These are phyloP conservation scores for Edaphochlamys debaryana DNA, from an alignment of 139 green algal genomes.

Conservation along the genomic window DNA sequence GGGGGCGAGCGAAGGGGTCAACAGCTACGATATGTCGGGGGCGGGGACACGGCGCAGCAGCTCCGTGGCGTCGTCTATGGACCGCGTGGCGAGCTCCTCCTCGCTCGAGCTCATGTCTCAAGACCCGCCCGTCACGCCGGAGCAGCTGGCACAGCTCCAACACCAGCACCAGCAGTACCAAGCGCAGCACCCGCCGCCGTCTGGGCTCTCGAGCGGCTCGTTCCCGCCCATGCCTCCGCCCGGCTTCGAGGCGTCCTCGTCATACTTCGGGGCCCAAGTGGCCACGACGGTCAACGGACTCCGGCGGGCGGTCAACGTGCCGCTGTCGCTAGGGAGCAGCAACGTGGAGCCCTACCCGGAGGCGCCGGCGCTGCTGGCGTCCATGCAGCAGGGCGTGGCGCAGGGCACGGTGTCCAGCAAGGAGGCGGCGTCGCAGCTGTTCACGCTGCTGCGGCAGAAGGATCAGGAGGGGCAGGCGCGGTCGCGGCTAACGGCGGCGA, in stretches of 20 bases:
- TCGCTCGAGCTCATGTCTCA: constrained; percentile 48
- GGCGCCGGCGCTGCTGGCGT: constrained; percentile 44
- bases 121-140: constrained; percentile 37
- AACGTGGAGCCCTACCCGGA: constrained; percentile 47
- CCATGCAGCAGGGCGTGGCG: constrained; percentile 53
- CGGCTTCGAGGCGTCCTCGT: constrained; percentile 15
- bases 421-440: constrained; percentile 56
- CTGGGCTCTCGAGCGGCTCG: not conserved
- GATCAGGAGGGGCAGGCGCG: constrained; percentile 31
- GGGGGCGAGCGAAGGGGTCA: constrained; percentile 3
- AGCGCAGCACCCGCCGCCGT: no score
- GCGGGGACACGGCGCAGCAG: constrained; percentile 27
- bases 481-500: not conserved
- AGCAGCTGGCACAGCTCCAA: constrained; percentile 46
- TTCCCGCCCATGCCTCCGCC: constrained; percentile 23
- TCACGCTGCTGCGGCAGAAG: constrained; percentile 54
- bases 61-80: constrained; percentile 40
- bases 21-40: constrained; percentile 16
- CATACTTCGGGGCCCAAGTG: constrained; percentile 44
- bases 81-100: constrained; percentile 37
- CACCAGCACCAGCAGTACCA: constrained; percentile 45
- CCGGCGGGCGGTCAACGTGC: constrained; percentile 57
- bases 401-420: constrained; percentile 43
- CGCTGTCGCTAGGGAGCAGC: constrained; percentile 27
- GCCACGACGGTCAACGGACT: constrained; percentile 50